A percentile compares a stretch with the other conserved stretches of the same genome.
Evolutionary conservation across 2,329 filamentous ascomycete species (phyloP).

Genomic region (Trichoderma citrinoviride): DNA sequence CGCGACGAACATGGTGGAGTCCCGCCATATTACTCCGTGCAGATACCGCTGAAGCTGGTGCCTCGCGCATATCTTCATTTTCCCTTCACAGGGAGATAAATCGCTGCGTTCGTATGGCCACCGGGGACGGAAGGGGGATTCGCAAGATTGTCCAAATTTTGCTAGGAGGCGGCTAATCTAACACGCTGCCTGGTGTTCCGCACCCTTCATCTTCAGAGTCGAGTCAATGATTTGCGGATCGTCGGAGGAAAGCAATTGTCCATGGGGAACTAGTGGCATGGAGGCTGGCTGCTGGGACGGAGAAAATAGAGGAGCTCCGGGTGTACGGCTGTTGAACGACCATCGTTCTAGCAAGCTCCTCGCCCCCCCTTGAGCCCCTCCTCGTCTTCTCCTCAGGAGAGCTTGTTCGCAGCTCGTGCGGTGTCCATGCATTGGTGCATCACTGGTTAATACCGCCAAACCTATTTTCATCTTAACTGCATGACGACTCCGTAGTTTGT

Average conservation of each 20-base stretch:
- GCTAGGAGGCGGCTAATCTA: conserved; percentile 11
- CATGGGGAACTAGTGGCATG: background rate
- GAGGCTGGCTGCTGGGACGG: background rate
- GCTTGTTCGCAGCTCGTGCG: conserved; percentile 2
- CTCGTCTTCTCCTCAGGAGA: background rate
- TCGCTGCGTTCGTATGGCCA: background rate
- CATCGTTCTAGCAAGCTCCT: background rate
- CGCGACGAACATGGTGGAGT: conserved; percentile 10
- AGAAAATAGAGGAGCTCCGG: background rate
- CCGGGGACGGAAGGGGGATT: background rate
- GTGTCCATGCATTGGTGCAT: background rate
- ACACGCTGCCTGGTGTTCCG: background rate
- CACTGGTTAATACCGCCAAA: background rate
- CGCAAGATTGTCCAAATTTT: background rate
- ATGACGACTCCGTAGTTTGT: background rate
- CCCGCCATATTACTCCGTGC: conserved; percentile 8
- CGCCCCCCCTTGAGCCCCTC: background rate
- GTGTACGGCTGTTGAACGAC: background rate
- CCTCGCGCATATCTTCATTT: conserved; percentile 12
- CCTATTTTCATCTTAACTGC: background rate
- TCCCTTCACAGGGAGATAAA: background rate
- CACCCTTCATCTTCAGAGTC: background rate
- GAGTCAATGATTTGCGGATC: conserved; percentile 1
- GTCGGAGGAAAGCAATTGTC: conserved; percentile 3
- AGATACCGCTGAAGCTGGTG: background rate